phyloP scores from a whole-genome alignment of 495 filamentous ascomycete species.

The Penicillium pulvis region DNA sequence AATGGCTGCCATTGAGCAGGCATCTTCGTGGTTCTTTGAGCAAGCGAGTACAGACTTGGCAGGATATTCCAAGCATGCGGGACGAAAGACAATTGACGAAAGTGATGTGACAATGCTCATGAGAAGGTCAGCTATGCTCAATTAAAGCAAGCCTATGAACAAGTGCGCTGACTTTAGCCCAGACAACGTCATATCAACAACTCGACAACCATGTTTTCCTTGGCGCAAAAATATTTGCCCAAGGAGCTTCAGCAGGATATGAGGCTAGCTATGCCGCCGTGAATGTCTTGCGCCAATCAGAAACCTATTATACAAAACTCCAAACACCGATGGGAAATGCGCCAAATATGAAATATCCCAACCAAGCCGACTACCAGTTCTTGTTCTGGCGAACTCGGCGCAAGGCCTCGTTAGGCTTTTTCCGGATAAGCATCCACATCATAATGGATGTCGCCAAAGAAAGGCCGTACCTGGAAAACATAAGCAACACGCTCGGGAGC shows the following conservation, averaged over 20 bases:
- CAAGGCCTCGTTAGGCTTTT: constrained; percentile 71
- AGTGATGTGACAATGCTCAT: constrained; percentile 79
- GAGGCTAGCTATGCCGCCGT: constrained; percentile 65
- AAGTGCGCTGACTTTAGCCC: constrained; percentile 31
- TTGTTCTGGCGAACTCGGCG: constrained; percentile 78
- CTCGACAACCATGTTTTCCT: constrained; percentile 74
- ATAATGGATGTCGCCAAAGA: constrained; percentile 86
- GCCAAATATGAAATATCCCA: background rate
- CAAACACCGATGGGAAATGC: constrained; percentile 26
- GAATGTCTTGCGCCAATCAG: constrained; percentile 24
- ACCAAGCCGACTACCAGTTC: constrained; percentile 64
- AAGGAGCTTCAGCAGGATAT: constrained; percentile 82
- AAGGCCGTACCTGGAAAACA: constrained; percentile 75
- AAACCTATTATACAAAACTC: constrained; percentile 23
- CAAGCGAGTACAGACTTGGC: constrained; percentile 78
- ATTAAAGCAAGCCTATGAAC: background rate
- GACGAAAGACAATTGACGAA: constrained; percentile 83
- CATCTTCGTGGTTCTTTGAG: constrained; percentile 87
- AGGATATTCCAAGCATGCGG: constrained; percentile 78
- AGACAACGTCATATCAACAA: constrained; percentile 79
- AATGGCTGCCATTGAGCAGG: constrained; percentile 71
- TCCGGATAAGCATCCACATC: constrained; percentile 90
- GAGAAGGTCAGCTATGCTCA: constrained; percentile 60
- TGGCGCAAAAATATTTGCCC: constrained; percentile 80
- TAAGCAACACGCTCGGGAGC: constrained; percentile 20